Evolutionary conservation across 345 rosid species (phyloP).

Genomic region (Eucalyptus guilfoylei): DNA sequence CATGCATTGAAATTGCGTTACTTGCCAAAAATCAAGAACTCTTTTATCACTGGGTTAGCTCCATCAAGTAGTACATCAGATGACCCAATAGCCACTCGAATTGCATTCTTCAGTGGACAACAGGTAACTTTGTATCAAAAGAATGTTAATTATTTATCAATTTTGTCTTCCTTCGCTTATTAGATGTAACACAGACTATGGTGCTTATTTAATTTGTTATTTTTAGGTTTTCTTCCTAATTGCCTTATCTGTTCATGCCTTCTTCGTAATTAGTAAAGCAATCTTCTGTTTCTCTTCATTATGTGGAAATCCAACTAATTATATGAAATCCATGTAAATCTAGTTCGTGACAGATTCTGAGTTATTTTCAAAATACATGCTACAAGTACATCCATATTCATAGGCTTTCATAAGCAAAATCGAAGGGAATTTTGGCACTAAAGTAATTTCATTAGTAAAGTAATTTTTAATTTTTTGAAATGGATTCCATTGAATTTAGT

Average conservation of each 20-base stretch:
- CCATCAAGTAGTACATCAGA: neutral
- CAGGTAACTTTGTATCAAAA: neutral
- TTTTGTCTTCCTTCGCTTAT: neutral
- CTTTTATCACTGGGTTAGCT: accelerated
- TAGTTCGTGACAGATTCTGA: accelerated
- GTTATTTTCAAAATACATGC: neutral
- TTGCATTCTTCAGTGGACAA: neutral
- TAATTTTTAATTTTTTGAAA: neutral
- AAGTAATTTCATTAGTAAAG: neutral
- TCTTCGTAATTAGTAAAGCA: too few relatives aligned
- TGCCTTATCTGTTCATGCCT: neutral
- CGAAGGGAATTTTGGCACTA: neutral
- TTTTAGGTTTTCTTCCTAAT: accelerated
- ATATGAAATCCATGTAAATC: neutral
- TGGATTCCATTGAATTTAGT: neutral
- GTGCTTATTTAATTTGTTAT: neutral
- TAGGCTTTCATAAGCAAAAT: neutral
- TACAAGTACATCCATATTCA: neutral
- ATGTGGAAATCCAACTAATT: neutral
- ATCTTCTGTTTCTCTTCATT: too few relatives aligned
- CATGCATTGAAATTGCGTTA: accelerated
- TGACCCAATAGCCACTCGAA: neutral
- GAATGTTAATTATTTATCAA: neutral
- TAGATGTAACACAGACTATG: neutral
- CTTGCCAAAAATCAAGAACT: neutral